Evolutionary conservation across 2,329 filamentous ascomycete genomes (phyloP).

Genomic region (Aspergillus sp.): DNA sequence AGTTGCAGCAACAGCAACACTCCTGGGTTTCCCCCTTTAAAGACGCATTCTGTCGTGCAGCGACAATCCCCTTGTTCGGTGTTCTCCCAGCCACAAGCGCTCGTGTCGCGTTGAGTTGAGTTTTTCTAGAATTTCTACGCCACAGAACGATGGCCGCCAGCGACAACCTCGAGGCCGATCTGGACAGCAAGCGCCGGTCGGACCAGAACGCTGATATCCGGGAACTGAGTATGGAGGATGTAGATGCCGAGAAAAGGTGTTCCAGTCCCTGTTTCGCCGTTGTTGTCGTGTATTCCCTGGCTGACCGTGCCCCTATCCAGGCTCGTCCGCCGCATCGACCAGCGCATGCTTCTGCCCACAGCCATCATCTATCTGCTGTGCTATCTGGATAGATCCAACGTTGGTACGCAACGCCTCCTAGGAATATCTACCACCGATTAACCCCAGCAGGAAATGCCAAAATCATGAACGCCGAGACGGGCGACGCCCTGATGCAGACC

Average conservation of each 20-base stretch:
- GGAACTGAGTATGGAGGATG: neutral
- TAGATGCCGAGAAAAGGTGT: neutral
- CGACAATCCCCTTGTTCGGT: neutral
- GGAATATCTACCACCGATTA: neutral
- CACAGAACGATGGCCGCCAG: neutral
- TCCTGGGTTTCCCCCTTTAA: neutral
- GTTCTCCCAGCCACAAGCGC: neutral
- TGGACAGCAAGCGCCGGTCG: neutral
- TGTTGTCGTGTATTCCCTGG: neutral
- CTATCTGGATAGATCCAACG: conserved; percentile 34
- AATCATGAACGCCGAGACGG: conserved; percentile 38
- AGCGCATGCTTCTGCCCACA: neutral
- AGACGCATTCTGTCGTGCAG: neutral
- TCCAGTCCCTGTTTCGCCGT: neutral
- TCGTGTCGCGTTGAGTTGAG: too few relatives aligned
- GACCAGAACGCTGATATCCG: neutral
- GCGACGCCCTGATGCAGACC: conserved; percentile 37
- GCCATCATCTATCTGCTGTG: conserved; percentile 31
- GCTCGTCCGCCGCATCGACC: conserved; percentile 6
- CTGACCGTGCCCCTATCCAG: neutral
- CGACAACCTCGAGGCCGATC: neutral
- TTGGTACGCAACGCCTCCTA: conserved; percentile 16
- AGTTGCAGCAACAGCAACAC: too few relatives aligned
- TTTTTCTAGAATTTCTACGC: too few relatives aligned
- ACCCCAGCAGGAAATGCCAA: conserved; percentile 37